These are phyloP conservation scores for Nakataea oryzae DNA, from an alignment of 2,329 filamentous ascomycete genomes.

Conservation along the genomic window DNA sequence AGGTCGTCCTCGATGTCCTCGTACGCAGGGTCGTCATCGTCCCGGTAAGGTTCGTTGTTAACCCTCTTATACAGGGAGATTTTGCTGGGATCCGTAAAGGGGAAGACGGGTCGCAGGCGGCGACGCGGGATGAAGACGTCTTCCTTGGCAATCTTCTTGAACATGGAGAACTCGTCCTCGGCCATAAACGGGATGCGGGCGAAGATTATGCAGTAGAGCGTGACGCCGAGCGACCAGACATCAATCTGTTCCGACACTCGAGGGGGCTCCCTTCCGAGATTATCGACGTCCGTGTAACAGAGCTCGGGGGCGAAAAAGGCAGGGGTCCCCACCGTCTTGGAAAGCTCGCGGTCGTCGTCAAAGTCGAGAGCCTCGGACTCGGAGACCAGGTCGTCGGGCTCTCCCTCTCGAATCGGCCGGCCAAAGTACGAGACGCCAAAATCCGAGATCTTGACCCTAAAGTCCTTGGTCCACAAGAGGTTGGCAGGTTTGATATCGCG, in stretches of 20 bases:
- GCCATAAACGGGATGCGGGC: slow-evolving; percentile 89
- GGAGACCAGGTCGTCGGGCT: slow-evolving; percentile 62
- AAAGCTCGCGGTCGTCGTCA: slow-evolving; percentile 90
- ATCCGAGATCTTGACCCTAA: slow-evolving; percentile 93
- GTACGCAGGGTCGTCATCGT: slow-evolving; percentile 70
- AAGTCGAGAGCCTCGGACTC: slow-evolving; percentile 80
- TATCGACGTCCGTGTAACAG: slow-evolving; percentile 73
- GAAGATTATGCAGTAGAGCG: slow-evolving; percentile 89
- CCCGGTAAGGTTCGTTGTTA: slow-evolving; percentile 58
- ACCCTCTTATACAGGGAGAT: slow-evolving; percentile 45
- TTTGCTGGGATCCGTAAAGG: slow-evolving; percentile 43
- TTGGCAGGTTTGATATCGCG: slow-evolving; percentile 86
- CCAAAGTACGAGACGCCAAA: slow-evolving; percentile 98
- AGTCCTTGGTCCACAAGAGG: slow-evolving; percentile 73
- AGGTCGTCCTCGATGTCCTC: slow-evolving; percentile 77
- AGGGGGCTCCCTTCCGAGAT: slow-evolving; percentile 52
- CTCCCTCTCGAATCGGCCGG: slow-evolving; percentile 72
- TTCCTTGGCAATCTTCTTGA: slow-evolving; percentile 81
- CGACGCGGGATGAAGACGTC: slow-evolving; percentile 81
- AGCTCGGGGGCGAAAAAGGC: slow-evolving; percentile 96
- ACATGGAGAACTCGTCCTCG: slow-evolving; percentile 85
- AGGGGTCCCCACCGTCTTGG: slow-evolving; percentile 94
- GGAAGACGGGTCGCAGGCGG: slow-evolving; percentile 67
- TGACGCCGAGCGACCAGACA: slow-evolving; percentile 94
- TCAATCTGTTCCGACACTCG: slow-evolving; percentile 91